Evolutionary conservation across 495 filamentous ascomycete genomes (phyloP), one percentile per base, ranked within the genome.

Genomic region (Aspergillus leporis): DNA sequence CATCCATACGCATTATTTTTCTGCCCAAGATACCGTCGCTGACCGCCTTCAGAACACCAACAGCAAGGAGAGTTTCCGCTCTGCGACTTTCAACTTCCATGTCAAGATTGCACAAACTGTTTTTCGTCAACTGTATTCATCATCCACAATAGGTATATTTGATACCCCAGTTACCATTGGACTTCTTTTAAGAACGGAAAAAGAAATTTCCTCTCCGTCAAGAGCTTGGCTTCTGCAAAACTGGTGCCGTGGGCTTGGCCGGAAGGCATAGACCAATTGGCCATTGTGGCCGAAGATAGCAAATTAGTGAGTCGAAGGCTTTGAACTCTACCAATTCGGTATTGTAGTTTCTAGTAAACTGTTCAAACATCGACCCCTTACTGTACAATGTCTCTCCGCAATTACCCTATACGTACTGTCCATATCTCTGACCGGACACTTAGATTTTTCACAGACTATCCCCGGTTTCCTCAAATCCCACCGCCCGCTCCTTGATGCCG

Each of bases 41-140:
- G 51, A 62, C 64, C 64, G 64, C 64, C 58, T 36, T 58, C 8
- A 28, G 41, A 19, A 22, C 16, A 41, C 46, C 21, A 9, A 41
- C 12, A 30, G n/a, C n/a, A 30, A 41, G 21, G 41, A 10, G 9
- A 7, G 22, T 38, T 36, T 48, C 54, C 54, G 23, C 23, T 30
- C 53, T 31, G 23, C 12, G 5, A 34, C 22, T 53, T 31, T 18
- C 13, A 36, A 36, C 9, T 36, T n/a, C 16, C 38, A 41, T 18
- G 38, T 41, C 6, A 3, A 5, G 14, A 41, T 41, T 16, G n/a
- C 12, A 41, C 38, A 41, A 14, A 41, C 14, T 2, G 16, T 41
- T 41, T 3, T n/a, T 41, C 5, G 38, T 41, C 38, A 5, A 5
- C 16, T 41, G 38, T 41, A 14, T 14, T 41, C 16, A 18, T 41